These are phyloP conservation scores for Ambrosia trifida DNA, from an alignment of 129 eudicot species.

Conservation along the genomic window DNA sequence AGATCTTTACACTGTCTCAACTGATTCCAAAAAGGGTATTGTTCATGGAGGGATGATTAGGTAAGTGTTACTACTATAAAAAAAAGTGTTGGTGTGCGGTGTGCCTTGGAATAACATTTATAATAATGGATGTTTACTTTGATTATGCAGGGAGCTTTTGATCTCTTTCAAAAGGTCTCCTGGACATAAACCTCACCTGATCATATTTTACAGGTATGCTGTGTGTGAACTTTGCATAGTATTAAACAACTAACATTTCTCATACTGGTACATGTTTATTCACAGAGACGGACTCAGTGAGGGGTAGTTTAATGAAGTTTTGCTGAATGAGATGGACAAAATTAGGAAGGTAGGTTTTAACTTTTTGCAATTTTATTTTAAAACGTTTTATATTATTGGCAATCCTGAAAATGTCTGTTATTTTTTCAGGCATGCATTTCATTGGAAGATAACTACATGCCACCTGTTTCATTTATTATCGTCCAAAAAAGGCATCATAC, in stretches of 20 bases:
- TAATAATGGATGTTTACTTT: neutral
- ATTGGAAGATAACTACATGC: slow-evolving; percentile 46
- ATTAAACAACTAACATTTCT: neutral
- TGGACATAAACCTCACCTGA: slow-evolving; percentile 42
- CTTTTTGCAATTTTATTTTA: neutral
- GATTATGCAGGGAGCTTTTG: slow-evolving; percentile 51
- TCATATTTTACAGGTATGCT: slow-evolving; percentile 70
- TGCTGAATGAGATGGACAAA: slow-evolving; percentile 61
- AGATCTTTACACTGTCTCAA: slow-evolving; percentile 44
- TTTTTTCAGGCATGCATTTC: slow-evolving; percentile 68
- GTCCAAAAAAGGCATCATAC: slow-evolving; percentile 92
- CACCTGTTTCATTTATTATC: slow-evolving; percentile 61
- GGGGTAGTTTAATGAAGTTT: slow-evolving; percentile 67
- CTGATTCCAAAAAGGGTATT: slow-evolving; percentile 40
- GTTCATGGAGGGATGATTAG: slow-evolving; percentile 66
- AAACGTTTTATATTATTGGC: neutral
- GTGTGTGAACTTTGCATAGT: slow-evolving; percentile 20
- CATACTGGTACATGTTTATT: neutral
- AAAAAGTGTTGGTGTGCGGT: neutral
- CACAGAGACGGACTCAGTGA: slow-evolving; percentile 91
- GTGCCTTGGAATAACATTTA: neutral
- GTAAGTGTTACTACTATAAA: slow-evolving; percentile 34
- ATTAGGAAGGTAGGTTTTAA: slow-evolving; percentile 49
- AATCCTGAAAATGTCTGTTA: neutral
- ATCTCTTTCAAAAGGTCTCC: slow-evolving; percentile 36